Evolutionary conservation across 2,329 filamentous ascomycete species (phyloP).

Genomic region (Ophiosphaerella narmari): DNA sequence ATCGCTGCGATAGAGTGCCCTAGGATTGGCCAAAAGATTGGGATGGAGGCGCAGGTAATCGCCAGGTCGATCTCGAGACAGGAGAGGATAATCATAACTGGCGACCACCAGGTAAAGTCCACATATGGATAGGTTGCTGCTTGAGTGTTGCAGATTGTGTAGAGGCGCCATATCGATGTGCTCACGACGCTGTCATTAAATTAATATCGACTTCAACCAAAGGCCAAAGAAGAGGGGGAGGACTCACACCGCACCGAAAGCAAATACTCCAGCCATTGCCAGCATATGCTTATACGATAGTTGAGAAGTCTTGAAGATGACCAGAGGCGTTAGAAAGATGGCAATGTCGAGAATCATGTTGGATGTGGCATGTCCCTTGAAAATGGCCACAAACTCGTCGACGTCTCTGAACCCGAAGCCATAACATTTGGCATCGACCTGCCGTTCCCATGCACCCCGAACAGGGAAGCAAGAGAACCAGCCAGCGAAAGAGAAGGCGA

Average conservation of each 20-base stretch:
- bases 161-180: constrained; percentile 38
- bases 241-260: constrained; percentile 40
- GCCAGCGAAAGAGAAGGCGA: constrained; percentile 31
- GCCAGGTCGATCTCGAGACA: constrained; percentile 41
- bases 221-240: not conserved
- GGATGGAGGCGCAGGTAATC: constrained; percentile 42
- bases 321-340: constrained; percentile 37
- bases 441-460: constrained; percentile 28
- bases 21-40: constrained; percentile 44
- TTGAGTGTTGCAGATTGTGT: constrained; percentile 28
- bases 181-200: constrained; percentile 29
- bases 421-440: constrained; percentile 29
- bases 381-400: constrained; percentile 28
- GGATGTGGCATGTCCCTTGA: constrained; percentile 31
- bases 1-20: constrained; percentile 32
- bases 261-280: constrained; percentile 38
- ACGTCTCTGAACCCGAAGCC: constrained; percentile 29
- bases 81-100: constrained; percentile 32
- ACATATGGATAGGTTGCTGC: constrained; percentile 38
- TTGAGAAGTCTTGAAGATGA: constrained; percentile 34
- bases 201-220: constrained; percentile 10
- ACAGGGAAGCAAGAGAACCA: constrained; percentile 42
- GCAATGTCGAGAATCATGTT: constrained; percentile 45
- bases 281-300: constrained; percentile 32
- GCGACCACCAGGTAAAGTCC: constrained; percentile 40